These are phyloP conservation scores for Plantago coronopus DNA, from an alignment of 305 asterid genomes.

Conservation along the genomic window DNA sequence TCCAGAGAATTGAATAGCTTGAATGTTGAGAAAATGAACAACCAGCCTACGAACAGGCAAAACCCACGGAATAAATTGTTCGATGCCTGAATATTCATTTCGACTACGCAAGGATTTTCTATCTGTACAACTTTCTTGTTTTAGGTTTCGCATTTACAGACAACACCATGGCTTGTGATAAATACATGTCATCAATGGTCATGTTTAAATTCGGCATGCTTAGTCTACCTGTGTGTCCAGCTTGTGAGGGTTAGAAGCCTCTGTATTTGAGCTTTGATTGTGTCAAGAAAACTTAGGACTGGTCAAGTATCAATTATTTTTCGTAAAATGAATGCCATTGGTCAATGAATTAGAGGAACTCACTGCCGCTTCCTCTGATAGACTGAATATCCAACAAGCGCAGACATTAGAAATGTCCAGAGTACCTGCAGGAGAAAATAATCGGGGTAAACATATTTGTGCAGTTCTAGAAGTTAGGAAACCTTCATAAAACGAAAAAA, in stretches of 20 bases:
- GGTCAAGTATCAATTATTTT: background rate
- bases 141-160: slow-evolving; percentile 4
- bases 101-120: background rate
- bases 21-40: too few relatives aligned
- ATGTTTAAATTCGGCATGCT: slow-evolving; percentile 4
- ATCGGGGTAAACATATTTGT: background rate
- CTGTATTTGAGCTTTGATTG: background rate
- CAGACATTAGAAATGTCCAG: slow-evolving; percentile 96
- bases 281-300: background rate
- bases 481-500: background rate
- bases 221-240: slow-evolving; percentile 1
- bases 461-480: background rate
- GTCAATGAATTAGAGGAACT: background rate
- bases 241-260: slow-evolving; percentile 1
- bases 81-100: background rate
- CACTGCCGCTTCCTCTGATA: slow-evolving; percentile 76
- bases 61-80: too few relatives aligned
- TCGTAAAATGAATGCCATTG: background rate
- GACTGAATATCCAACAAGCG: slow-evolving; percentile 88
- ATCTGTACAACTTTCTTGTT: slow-evolving; percentile 1
- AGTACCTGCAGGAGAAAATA: slow-evolving; percentile 56
- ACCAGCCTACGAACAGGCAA: too few relatives aligned
- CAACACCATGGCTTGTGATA: background rate
- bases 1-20: too few relatives aligned
- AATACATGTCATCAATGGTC: slow-evolving; percentile 5